Evolutionary conservation across 176 grass and related monocot genomes (phyloP).

Genomic region (bread wheat (Triticum aestivum)): DNA sequence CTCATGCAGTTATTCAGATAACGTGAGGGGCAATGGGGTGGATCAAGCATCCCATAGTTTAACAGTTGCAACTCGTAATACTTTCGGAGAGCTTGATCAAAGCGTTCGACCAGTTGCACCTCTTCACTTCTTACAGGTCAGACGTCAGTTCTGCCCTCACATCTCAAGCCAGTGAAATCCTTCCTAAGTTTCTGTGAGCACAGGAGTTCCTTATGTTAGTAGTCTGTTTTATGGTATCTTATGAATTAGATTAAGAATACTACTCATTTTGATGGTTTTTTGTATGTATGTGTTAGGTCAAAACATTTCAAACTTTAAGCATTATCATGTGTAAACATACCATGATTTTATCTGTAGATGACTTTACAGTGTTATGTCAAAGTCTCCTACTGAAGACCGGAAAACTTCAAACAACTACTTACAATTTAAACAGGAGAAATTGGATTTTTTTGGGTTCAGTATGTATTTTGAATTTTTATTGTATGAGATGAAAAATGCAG

Average conservation of each 20-base stretch:
- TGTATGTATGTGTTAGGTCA: neutral
- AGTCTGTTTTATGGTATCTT: neutral
- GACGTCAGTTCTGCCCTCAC: conserved; percentile 10
- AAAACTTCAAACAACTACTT: neutral
- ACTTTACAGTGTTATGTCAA: neutral
- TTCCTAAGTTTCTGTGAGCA: neutral
- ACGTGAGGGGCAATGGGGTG: conserved; percentile 67
- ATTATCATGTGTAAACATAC: neutral
- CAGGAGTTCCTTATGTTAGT: neutral
- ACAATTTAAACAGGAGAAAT: neutral
- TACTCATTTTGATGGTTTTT: neutral
- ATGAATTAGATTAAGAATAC: neutral
- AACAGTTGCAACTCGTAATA: conserved; percentile 90
- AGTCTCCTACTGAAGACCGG: neutral
- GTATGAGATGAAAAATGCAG: conserved; percentile 20
- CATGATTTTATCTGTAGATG: neutral
- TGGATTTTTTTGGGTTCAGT: neutral
- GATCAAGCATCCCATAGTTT: conserved; percentile 90
- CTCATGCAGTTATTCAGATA: conserved; percentile 76
- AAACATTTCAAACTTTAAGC: neutral
- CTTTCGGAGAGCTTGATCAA: conserved; percentile 93
- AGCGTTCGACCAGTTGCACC: conserved; percentile 82
- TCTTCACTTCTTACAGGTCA: conserved; percentile 84
- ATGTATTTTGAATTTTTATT: neutral
- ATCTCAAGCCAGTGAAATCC: conserved; percentile 9